A percentile compares a stretch with the other conserved stretches of the same genome.
phyloP scores from a whole-genome alignment of 495 filamentous ascomycete genomes.

The Trichoderma erinaceum region DNA sequence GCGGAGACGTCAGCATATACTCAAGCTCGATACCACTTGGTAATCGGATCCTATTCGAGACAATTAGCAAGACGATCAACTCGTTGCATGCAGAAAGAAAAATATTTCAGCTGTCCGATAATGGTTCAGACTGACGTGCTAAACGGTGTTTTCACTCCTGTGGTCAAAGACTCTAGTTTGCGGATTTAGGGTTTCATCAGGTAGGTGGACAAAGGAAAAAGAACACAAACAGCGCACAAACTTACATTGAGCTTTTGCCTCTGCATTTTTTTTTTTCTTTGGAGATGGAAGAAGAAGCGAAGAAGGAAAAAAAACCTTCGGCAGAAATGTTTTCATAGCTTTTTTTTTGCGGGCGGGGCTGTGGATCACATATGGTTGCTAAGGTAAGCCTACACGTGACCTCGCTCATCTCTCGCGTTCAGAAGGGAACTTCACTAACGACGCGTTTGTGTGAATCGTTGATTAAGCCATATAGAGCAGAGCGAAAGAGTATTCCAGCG shows the following conservation, averaged over 20 bases:
- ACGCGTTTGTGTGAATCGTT: neutral
- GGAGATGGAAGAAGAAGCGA: constrained; percentile 3
- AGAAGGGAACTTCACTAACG: constrained; percentile 16
- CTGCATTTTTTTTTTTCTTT: neutral
- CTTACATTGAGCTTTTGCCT: constrained; percentile 13
- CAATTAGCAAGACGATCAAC: constrained; percentile 2
- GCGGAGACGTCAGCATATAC: constrained; percentile 11
- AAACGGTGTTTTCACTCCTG: constrained; percentile 89
- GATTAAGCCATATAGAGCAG: neutral
- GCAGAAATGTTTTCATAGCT: constrained; percentile 11
- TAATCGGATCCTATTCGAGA: neutral
- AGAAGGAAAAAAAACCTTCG: constrained; percentile 2
- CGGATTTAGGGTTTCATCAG: constrained; percentile 72
- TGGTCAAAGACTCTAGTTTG: constrained; percentile 99
- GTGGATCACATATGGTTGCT: neutral
- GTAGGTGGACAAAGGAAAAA: constrained; percentile 20
- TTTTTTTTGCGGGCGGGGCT: constrained; percentile 7
- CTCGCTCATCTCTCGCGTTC: constrained; percentile 1
- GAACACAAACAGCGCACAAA: neutral
- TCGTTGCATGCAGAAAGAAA: constrained; percentile 22
- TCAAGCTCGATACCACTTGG: constrained; percentile 10
- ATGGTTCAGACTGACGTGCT: constrained; percentile 97
- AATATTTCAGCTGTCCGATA: constrained; percentile 18
- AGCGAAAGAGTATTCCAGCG: neutral
- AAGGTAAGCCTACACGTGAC: constrained; percentile 13